Evolutionary conservation across 2,329 filamentous ascomycete genomes (phyloP).

Genomic region (Pseudonectria foliicola): DNA sequence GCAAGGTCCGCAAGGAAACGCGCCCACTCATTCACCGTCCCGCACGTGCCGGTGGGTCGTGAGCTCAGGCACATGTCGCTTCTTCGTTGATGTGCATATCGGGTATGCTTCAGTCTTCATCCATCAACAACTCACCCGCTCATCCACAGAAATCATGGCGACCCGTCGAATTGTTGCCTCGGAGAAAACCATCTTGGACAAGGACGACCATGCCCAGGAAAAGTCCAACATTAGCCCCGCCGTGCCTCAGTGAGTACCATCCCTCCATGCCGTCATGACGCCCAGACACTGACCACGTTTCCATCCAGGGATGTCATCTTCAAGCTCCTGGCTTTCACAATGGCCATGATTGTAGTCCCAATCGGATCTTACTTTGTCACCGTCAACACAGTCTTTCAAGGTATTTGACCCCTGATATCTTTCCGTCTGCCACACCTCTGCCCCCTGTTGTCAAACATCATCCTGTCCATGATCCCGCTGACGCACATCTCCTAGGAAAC

Average conservation of each 20-base stretch:
- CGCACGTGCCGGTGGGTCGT: constrained; percentile 20
- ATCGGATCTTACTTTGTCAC: constrained; percentile 85
- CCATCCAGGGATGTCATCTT: constrained; percentile 65
- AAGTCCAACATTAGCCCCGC: constrained; percentile 74
- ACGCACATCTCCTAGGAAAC: constrained; percentile 55
- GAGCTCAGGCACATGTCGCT: constrained; percentile 1
- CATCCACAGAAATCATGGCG: constrained; percentile 47
- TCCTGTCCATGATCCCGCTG: neutral
- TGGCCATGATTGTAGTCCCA: constrained; percentile 83
- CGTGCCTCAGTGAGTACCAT: constrained; percentile 63
- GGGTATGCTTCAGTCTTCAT: neutral
- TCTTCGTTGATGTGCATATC: neutral
- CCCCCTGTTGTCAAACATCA: constrained; percentile 2
- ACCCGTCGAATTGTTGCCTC: constrained; percentile 58
- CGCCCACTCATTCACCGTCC: neutral
- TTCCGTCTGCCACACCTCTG: neutral
- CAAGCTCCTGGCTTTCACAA: constrained; percentile 84
- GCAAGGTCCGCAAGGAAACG: too few relatives aligned
- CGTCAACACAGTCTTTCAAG: constrained; percentile 68
- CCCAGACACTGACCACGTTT: constrained; percentile 3
- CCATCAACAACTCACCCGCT: constrained; percentile 6
- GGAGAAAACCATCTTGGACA: constrained; percentile 60
- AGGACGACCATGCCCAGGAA: constrained; percentile 44
- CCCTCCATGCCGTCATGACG: constrained; percentile 2
- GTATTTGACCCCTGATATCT: constrained; percentile 37